Base-by-base conservation (phyloP, 805 yeast species). In the Grigorovia humatica region DNA sequence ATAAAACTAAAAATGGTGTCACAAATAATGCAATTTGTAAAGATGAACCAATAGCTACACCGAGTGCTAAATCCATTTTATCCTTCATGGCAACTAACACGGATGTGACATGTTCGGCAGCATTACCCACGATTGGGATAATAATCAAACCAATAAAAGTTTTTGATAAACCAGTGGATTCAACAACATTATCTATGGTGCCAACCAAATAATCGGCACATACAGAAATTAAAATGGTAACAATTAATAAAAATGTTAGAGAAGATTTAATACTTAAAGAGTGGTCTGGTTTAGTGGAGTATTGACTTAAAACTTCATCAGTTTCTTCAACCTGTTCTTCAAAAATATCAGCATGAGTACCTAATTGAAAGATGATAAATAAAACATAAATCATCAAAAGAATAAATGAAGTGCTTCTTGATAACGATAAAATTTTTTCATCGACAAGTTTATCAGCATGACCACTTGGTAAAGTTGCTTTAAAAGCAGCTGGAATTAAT, bases 71-170 rank as follows among this genome's bases (percentile, higher is more conserved):
- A 67, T 93, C 98, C 96, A 93, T 93, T 71, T 93, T 93, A 70
- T 93, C 88, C 71, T 89, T 89, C 77, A 82, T 80, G 20, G 99
- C 98, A 48, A 93, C 98, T 55, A 88, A 78, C 41, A 93, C 85
- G 2, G 98, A 96, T 18, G 99, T 93, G 49, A 88, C 98, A 69
- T 93, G 99, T 69, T 93, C 99, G 12, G 98, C 98, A 2, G 99
- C 99, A 63, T 93, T 93, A 52, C 98, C 99, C 29, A 93, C 98
- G 56, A 93, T 91, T 43, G 99, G 99, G 55, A 93, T 84, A 46
- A 93, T 81, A 59, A 93, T 84, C 58, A 93, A 75, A 66, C 98
- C 98, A 62, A 93, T 88, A 62, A 93, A 93, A 0, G 98, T 89
- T 77, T 91, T 90, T 45, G 96, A 86, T 51, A 93, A 74, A 3